Evolutionary conservation across 495 filamentous ascomycete genomes (phyloP), one percentile per base, ranked within the genome.

Genomic region (Daldinia vernicosa): DNA sequence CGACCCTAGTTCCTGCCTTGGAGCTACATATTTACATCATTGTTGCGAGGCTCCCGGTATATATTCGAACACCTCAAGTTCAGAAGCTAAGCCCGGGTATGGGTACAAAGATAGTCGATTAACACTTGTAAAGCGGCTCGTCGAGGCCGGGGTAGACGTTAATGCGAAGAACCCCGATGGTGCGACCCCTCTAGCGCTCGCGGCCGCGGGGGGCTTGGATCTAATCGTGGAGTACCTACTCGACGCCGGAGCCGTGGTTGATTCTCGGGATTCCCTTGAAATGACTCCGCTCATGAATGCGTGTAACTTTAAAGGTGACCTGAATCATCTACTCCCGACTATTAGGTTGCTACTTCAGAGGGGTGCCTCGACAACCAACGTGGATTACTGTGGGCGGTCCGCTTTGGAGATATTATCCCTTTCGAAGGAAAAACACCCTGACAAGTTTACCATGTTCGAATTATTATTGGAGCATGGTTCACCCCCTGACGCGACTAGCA

Each of bases 141-240:
- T 67, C 9, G 56, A 60, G 12, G 8, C 37, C 11, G 56, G 64
- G 6, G 56, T 27, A 14, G 47, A 67, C n/a, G 22, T 67, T 26
- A 67, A 67, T 54, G 64, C 47, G 2, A 54, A 17, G 22, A 3
- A 0, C 22, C 0, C 0, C 15, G 14, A 55, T 7, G 26, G 53
- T n/a, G 22, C 1, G 4, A 67, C 56, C 24, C 64, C 55, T 45
- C 26, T 67, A 14, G 45, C 56, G 40, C 1, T 53, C n/a, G 67
- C 67, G 5, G 63, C 67, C 6, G 22, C 30, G 12, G 19, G 15
- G 6, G 52, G 54, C 7, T 26, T 45, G 6, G 6, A 45, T 24
- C 32, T n/a, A 5, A 27, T 70, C 14, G 43, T 70, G n/a, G 28
- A 70, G 45, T 69, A 74, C 61, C 54, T 78, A 8, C 61, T 78